Evolutionary conservation across 1,139 yeast species (phyloP).

Genomic region (Pichia sp.): DNA sequence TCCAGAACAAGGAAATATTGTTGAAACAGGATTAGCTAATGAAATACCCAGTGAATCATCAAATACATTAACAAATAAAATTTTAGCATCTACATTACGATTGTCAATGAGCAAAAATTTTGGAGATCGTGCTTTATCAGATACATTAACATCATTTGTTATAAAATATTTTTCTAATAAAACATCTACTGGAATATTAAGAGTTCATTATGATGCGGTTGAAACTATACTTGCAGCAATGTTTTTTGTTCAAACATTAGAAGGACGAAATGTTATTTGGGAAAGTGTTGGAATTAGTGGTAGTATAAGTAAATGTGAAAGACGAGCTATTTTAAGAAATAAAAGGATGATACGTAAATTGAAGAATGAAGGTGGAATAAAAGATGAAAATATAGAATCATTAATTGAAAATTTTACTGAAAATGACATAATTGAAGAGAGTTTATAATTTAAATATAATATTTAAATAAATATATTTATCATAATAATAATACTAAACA

Average conservation of each 20-base stretch:
- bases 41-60: slow-evolving; percentile 7
- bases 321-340: slow-evolving; percentile 41
- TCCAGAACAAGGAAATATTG: slow-evolving; percentile 37
- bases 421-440: slow-evolving; percentile 2
- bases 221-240: slow-evolving; percentile 65
- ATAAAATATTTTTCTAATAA: slow-evolving; percentile 75
- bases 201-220: slow-evolving; percentile 65
- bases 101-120: slow-evolving; percentile 50
- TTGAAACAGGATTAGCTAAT: background rate
- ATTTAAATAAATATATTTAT: background rate
- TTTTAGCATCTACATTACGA: slow-evolving; percentile 24
- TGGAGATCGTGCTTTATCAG: slow-evolving; percentile 78
- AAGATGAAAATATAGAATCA: background rate
- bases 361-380: background rate
- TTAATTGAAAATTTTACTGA: background rate
- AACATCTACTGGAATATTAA: slow-evolving; percentile 79
- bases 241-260: slow-evolving; percentile 52
- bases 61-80: slow-evolving; percentile 7
- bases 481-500: too few relatives aligned
- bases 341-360: slow-evolving; percentile 1
- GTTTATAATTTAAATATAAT: background rate
- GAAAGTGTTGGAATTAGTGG: slow-evolving; percentile 74
- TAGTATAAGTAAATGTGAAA: slow-evolving; percentile 80
- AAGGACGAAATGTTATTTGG: slow-evolving; percentile 48
- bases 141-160: slow-evolving; percentile 38